Base-by-base conservation (phyloP, 2,329 filamentous ascomycete species). In the Penicillium concentricum region DNA sequence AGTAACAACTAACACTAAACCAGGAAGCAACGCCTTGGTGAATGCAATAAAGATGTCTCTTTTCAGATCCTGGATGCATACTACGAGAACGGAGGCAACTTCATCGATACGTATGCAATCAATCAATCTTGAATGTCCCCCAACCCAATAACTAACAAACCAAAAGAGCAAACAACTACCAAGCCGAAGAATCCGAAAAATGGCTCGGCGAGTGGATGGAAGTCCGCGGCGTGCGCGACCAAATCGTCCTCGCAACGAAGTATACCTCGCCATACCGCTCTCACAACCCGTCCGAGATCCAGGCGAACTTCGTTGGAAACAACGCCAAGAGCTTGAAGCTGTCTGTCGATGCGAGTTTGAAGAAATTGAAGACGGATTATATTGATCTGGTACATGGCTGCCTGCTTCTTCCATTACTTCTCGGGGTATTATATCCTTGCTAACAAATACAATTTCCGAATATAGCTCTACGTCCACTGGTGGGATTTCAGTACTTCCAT, bases 401-500 rank as follows among this genome's bases (percentile, higher is more conserved):
- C 5, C 4, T 15, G 5, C 13, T 44, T 30, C 4, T 46, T 12
- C 22, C 1, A 2, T 20, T 32, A 34, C 18, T 30, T 44, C 6
- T 30, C 12, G 6, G n/a, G n/a, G 5, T 30, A 28, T 15, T 45
- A 13, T 15, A 34, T 45, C 3, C n/a, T 7, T 12, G n/a, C 26
- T 46, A 46, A 46, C 28, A 16, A 16, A 16, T 16, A 22, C 6
- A 9, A 20, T 18, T 22, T 46, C 12, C 6, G 18, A 12, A 7
- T 16, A 42, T 22, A 82, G 79, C 77, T 86, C 2, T 87, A 85
- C 51, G 77, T 86, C 34, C 84, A 87, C 62, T 86, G 83, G 82
- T 89, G 86, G 85, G 87, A 89, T 69, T 87, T 81, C 65, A 84
- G 79, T 34, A 86, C 84, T 30, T 82, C 81, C 0, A 83, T 89